These are phyloP conservation scores for Solanum peruvianum DNA, from an alignment of 257 asterid species.

Conservation along the genomic window DNA sequence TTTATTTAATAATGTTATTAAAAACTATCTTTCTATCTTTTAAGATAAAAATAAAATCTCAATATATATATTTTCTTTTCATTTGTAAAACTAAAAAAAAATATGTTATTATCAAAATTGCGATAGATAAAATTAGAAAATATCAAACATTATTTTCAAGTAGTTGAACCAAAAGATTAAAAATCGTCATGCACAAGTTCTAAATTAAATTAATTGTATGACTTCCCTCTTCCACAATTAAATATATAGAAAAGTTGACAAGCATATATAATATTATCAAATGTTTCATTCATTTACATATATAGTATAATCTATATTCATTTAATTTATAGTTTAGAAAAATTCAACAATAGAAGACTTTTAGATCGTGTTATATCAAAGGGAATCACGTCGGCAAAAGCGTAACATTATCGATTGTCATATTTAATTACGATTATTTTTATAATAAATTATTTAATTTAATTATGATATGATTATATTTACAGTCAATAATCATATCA, in stretches of 20 bases:
- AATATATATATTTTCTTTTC: not conserved
- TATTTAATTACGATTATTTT: not conserved
- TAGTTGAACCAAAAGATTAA: not conserved
- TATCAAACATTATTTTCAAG: not conserved
- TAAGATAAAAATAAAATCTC: not conserved
- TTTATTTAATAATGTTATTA: not conserved
- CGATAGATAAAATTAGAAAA: not conserved
- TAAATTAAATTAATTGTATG: not conserved
- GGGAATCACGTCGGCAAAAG: not conserved
- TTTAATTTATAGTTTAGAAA: not conserved
- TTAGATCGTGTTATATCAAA: not conserved
- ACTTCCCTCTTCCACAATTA: not conserved
- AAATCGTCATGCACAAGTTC: not conserved
- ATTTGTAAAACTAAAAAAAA: accelerated
- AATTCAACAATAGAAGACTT: not conserved
- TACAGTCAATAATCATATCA: not conserved
- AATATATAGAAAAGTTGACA: not conserved
- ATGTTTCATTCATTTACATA: not conserved
- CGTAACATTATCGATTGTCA: not conserved
- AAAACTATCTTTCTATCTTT: too few species aligned
- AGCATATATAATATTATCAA: not conserved
- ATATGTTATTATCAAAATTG: not conserved
- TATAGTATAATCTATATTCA: not conserved
- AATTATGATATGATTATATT: not conserved
- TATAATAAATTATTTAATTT: too few species aligned